Conservation (phyloP, 2,329 filamentous ascomycete genomes). For the Arachnopeziza araneosa region DNA sequence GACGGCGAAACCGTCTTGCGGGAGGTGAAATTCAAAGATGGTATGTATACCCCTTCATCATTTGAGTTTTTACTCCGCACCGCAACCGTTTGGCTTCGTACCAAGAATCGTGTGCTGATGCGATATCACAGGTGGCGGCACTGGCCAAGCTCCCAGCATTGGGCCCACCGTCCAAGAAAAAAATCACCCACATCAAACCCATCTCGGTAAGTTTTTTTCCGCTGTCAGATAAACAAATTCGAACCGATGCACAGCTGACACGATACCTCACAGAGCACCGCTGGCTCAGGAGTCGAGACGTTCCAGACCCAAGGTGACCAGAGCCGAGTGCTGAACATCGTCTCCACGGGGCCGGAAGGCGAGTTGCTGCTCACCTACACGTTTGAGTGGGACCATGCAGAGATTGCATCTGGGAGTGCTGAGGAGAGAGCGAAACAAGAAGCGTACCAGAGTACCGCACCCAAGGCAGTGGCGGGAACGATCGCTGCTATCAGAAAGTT, state of each 20-base stretch:
- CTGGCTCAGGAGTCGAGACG: slow-evolving; percentile 2
- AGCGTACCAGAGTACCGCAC: not conserved
- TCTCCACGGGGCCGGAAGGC: slow-evolving; percentile 30
- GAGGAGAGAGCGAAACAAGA: slow-evolving; percentile 5
- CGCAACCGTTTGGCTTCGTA: not conserved
- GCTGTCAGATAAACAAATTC: too few relatives aligned
- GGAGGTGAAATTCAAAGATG: slow-evolving; percentile 11
- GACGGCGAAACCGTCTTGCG: slow-evolving; percentile 8
- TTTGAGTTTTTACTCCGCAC: not conserved
- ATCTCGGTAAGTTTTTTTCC: not conserved
- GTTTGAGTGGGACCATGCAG: slow-evolving; percentile 32
- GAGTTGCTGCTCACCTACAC: slow-evolving; percentile 37
- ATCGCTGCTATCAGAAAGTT: slow-evolving; percentile 10
- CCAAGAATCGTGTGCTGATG: too few relatives aligned
- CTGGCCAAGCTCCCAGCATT: not conserved
- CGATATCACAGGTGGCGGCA: not conserved
- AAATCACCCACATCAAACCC: slow-evolving; percentile 8
- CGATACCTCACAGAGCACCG: not conserved
- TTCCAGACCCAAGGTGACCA: slow-evolving; percentile 7
- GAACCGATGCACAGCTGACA: not conserved
- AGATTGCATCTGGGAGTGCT: slow-evolving; percentile 5
- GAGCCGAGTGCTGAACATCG: slow-evolving; percentile 28
- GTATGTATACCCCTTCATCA: not conserved
- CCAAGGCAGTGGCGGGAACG: slow-evolving; percentile 7
- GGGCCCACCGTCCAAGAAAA: slow-evolving; percentile 7